Base-by-base conservation (phyloP, 768 basidiomycete genomes). In the Trametes cubensis region DNA sequence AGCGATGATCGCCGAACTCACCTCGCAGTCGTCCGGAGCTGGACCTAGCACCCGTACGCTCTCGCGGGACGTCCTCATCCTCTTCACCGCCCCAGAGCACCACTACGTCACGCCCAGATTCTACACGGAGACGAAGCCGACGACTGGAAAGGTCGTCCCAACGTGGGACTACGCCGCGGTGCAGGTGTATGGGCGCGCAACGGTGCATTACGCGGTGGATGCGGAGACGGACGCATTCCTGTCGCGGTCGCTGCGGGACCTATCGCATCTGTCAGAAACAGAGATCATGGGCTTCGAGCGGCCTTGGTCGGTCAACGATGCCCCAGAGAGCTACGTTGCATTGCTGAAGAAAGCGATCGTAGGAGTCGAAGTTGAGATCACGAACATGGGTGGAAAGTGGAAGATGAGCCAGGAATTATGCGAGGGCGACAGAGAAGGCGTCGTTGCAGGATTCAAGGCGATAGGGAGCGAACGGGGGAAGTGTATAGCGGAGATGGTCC, bases 81-180 rank as follows among this genome's bases (percentile, higher is more conserved):
- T 72, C 8, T 72, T 72, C 65, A 71, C 60, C 34, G 64, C 41
- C 4, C 66, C 68, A 18, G 62, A 55, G n/a, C 67, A 71, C 41
- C 67, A 68, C 68, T 72, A 72, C 59, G 63, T 72, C 15, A 67
- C 71, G 20, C 70, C 71, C 6, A 70, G 66, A 55, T 71, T 69
- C 58, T 72, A 72, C 69, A 65, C 57, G 18, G 62, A 61, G 61
- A 72, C 71, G n/a, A 72, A 72, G 57, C 70, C 70, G 21, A 23
- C 60, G 6, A 70, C 70, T n/a, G 71, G 67, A 18, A 71, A 71
- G 53, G 68, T 69, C 26, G 71, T 71, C 0, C 69, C 70, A 0
- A 72, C 71, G 5, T 72, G 71, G 71, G 60, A 72, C 61, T 72
- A 71, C 62, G 58, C 66, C 30, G 70, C 71, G 2, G 71, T 71